Evolutionary conservation across 1,284 basidiomycete species (phyloP).

Genomic region (Exsudoporus floridanus): DNA sequence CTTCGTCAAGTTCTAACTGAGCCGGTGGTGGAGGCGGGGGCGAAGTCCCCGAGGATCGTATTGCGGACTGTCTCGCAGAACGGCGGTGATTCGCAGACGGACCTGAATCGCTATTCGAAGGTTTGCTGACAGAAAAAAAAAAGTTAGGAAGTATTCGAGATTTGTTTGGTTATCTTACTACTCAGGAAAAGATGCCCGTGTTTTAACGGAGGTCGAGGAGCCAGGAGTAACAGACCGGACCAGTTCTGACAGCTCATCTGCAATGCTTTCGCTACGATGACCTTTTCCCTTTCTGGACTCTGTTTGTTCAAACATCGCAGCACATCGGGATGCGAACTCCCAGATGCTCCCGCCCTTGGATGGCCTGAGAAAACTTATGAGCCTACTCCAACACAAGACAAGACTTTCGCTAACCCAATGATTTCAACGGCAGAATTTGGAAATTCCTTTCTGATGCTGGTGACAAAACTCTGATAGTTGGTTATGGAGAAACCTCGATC

Average conservation of each 20-base stretch:
- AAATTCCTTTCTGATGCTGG: conserved; percentile 12
- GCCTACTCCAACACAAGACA: background rate
- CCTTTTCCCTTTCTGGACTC: conserved; percentile 4
- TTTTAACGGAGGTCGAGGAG: conserved; percentile 22
- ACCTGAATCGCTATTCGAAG: conserved; percentile 7
- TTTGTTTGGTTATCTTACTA: conserved; percentile 16
- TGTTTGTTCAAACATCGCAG: conserved; percentile 23
- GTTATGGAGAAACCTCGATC: conserved; percentile 19
- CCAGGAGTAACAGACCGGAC: conserved; percentile 18
- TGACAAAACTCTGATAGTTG: conserved; percentile 24
- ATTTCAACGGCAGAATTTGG: background rate
- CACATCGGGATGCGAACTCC: background rate
- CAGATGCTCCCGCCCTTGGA: conserved; percentile 19
- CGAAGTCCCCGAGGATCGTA: conserved; percentile 12
- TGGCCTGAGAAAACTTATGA: conserved; percentile 16
- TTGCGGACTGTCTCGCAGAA: conserved; percentile 31
- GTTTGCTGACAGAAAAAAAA: conserved; percentile 12
- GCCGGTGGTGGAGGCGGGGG: conserved; percentile 37
- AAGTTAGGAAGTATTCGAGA: background rate
- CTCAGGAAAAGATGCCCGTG: conserved; percentile 8
- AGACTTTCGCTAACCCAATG: conserved; percentile 18
- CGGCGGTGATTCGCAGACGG: conserved; percentile 28
- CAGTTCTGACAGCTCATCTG: background rate
- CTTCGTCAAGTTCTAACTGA: conserved; percentile 57
- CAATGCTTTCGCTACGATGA: background rate